phyloP scores from a whole-genome alignment of 345 rosid genomes.

The Brassica cretica region DNA sequence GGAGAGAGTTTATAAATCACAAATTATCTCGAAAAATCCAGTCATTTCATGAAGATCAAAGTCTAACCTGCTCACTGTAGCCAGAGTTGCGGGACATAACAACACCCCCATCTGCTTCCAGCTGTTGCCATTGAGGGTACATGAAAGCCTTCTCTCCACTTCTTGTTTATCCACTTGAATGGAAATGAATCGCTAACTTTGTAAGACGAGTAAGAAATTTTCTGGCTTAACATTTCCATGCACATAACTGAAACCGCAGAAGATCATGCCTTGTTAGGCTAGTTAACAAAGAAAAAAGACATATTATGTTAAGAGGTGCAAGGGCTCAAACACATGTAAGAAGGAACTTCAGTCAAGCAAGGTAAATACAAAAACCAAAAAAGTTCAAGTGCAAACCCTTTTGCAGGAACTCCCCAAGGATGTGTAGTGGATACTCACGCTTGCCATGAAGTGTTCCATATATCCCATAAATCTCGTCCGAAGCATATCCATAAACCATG shows the following conservation, averaged over 20 bases:
- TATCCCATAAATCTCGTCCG: constrained; percentile 99
- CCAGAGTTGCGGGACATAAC: constrained; percentile 99
- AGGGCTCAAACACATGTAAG: constrained; percentile 13
- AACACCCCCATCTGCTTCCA: constrained; percentile 91
- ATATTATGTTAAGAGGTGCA: constrained; percentile 4
- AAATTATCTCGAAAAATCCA: background rate
- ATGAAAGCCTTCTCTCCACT: constrained; percentile 97
- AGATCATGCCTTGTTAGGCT: constrained; percentile 18
- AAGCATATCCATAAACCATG: constrained; percentile 93
- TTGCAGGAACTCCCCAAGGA: constrained; percentile 33
- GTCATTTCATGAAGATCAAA: background rate
- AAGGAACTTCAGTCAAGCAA: constrained; percentile 4
- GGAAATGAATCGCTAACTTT: constrained; percentile 97
- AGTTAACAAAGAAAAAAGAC: constrained; percentile 11
- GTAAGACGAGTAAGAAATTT: constrained; percentile 90
- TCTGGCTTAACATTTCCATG: constrained; percentile 99
- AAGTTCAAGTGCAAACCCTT: constrained; percentile 57
- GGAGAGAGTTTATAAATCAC: background rate
- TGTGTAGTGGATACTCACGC: constrained; percentile 58
- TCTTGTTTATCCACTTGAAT: constrained; percentile 52
- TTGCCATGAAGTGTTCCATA: constrained; percentile 72
- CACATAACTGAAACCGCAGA: constrained; percentile 66
- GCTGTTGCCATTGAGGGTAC: constrained; percentile 98
- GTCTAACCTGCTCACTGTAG: constrained; percentile 76
- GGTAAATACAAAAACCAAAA: background rate